Conservation (phyloP, 2,329 filamentous ascomycete species). For the Mariannaea sp. region DNA sequence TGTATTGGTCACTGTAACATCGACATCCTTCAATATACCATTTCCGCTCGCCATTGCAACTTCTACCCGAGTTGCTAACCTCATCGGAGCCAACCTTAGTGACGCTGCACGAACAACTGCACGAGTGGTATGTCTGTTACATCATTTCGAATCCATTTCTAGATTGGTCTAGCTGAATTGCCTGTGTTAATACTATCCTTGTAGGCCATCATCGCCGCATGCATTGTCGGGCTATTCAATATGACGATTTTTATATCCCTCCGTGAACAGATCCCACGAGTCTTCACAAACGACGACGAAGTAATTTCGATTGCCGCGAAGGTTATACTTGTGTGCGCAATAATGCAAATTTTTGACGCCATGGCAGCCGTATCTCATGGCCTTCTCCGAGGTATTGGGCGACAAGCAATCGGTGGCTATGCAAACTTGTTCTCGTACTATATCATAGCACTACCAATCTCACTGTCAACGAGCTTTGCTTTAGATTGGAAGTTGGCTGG, state of each 20-base stretch:
- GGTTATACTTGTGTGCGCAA: constrained; percentile 76
- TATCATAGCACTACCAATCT: constrained; percentile 78
- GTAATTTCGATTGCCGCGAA: constrained; percentile 68
- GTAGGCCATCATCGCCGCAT: constrained; percentile 62
- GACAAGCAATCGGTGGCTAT: constrained; percentile 85
- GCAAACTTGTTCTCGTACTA: constrained; percentile 89
- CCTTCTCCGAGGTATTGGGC: constrained; percentile 79
- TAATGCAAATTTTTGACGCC: constrained; percentile 89
- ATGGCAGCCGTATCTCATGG: constrained; percentile 79
- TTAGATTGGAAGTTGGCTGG: constrained; percentile 76
- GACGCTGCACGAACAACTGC: constrained; percentile 77
- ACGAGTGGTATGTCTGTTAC: constrained; percentile 66
- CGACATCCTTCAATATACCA: constrained; percentile 84
- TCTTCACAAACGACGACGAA: constrained; percentile 72
- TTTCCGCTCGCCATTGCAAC: constrained; percentile 89
- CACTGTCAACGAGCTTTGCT: constrained; percentile 75
- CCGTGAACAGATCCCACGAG: constrained; percentile 69
- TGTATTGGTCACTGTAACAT: constrained; percentile 75
- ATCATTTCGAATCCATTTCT: no score
- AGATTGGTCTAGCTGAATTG: no score
- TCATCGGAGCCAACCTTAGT: constrained; percentile 82
- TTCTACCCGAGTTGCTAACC: constrained; percentile 83
- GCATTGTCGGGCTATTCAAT: constrained; percentile 75
- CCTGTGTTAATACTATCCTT: no score
- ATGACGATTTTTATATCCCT: constrained; percentile 68